These are phyloP conservation scores for Puccinia horiana DNA, from an alignment of 1,284 basidiomycete genomes.

Conservation along the genomic window DNA sequence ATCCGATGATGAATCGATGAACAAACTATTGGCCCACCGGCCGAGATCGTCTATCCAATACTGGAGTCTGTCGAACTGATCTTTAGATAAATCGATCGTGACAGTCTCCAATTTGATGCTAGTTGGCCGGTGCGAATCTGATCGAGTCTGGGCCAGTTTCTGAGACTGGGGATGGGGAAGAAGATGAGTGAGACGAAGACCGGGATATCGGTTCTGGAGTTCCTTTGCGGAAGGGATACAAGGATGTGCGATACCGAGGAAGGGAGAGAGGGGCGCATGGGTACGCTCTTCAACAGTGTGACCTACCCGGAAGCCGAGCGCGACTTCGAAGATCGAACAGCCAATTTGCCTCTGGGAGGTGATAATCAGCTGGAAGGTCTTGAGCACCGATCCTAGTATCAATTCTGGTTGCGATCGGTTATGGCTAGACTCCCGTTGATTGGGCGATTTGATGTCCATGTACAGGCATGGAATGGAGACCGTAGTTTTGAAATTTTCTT, in stretches of 20 bases:
- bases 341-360: slow-evolving; percentile 13
- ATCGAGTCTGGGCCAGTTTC: neutral
- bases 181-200: slow-evolving; percentile 15
- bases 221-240: neutral
- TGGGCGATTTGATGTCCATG: slow-evolving; percentile 22
- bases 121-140: neutral
- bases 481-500: neutral
- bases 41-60: slow-evolving; percentile 49
- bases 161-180: neutral
- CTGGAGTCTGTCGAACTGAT: slow-evolving; percentile 42
- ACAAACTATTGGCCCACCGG: slow-evolving; percentile 16
- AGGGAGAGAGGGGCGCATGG: slow-evolving; percentile 17
- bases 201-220: neutral
- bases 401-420: neutral
- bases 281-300: neutral
- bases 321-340: slow-evolving; percentile 11
- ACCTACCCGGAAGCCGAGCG: slow-evolving; percentile 17
- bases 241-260: slow-evolving; percentile 23
- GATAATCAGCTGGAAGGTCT: slow-evolving; percentile 9
- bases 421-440: neutral
- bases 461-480: slow-evolving; percentile 32
- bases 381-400: slow-evolving; percentile 15
- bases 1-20: neutral
- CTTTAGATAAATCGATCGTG: slow-evolving; percentile 29
- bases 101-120: slow-evolving; percentile 30